Base-by-base conservation (phyloP, 441 rosid species). In the Erodium moschatum region DNA sequence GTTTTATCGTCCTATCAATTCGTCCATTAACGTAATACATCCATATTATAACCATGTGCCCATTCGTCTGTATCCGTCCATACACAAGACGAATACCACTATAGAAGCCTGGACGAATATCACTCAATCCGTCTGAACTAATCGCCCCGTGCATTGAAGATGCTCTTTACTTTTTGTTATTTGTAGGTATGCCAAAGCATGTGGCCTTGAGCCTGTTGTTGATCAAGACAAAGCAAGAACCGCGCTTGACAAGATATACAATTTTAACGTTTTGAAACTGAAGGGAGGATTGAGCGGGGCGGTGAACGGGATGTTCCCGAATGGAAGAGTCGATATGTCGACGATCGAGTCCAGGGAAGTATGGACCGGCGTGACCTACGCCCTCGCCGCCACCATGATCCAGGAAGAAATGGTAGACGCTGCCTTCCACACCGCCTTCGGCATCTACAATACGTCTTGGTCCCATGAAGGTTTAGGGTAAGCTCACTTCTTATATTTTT, bases 301-400 rank as follows among this genome's bases (percentile, higher is more conserved):
- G 13, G 62, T 56, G 9, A 56, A 56, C 62, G 62, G 62, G 62
- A 56, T 56, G 62, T 10, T 56, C 16, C 62, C 62, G 9, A 19
- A 19, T 56, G 62, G 62, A 6, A 56, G 10, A 16, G 62, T 56
- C 0, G 62, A 56, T 18, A 19, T 10, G 11, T 56, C 62, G 1
- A 21, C 62, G 4, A 56, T 56, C 11, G 24, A 56, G 24, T 56
- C 62, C 3, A 18, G 62, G 62, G 62, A 56, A 56, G 4, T 56
- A 56, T 56, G 62, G 62, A 16, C 62, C 10, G 62, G 62, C 18
- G 62, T 56, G 62, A 56, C 62, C 5, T 56, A 56, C 18, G 62
- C 62, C 0, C 24, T 56, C 0, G 62, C 62, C 10, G 62, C 62
- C 6, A 19, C 62, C 13, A 56, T 56, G 62, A 56, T 56, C 6